Evolutionary conservation across 2,329 filamentous ascomycete genomes (phyloP), one percentile per base, ranked within the genome.

Genomic region (Hypoxylon rubiginosum): DNA sequence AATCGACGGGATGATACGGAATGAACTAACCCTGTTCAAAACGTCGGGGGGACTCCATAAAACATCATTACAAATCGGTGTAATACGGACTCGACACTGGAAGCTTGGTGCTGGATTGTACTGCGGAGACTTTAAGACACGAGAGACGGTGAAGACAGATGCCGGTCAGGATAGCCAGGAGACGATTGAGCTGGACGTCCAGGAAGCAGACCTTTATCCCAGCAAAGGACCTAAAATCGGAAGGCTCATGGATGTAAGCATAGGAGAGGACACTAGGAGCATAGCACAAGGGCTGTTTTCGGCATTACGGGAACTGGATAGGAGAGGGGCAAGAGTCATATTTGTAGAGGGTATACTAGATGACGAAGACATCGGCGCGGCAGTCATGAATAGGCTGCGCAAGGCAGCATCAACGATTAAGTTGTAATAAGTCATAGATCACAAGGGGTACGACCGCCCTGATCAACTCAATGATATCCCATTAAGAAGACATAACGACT

Each of bases 221-320:
- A 70, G 74, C 1, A 77, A 75, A 6, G 71, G 77, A 28, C 60
- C 61, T 59, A 58, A 68, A 1, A 75, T 79, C 46, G 82, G 82
- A 10, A 82, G 77, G 58, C 72, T 89, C 9, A 85, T 93, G 73
- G 92, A 97, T 73, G 88, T 97, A 49, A 82, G 88, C 64, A 83
- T 99, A 13, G 94, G 95, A 0, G 81, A 80, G 15, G 87, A 91
- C 48, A 90, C 89, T 0, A 87, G 88, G 70, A 87, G 87, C 32
- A 94, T 99, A 72, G 95, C 96, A 1, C 89, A 94, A 72, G 92
- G 92, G 0, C 83, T 99, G 13, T 99, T 99, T 77, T 92, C 93
- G 11, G 92, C 93, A 1, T 82, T 99, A 58, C 86, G 96, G 57
- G 92, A 94, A 71, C 85, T 99, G 68, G 96, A 99, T 78, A 88